These are phyloP conservation scores for Aspergillus sp. DNA, from an alignment of 2,329 filamentous ascomycete species.

Conservation along the genomic window DNA sequence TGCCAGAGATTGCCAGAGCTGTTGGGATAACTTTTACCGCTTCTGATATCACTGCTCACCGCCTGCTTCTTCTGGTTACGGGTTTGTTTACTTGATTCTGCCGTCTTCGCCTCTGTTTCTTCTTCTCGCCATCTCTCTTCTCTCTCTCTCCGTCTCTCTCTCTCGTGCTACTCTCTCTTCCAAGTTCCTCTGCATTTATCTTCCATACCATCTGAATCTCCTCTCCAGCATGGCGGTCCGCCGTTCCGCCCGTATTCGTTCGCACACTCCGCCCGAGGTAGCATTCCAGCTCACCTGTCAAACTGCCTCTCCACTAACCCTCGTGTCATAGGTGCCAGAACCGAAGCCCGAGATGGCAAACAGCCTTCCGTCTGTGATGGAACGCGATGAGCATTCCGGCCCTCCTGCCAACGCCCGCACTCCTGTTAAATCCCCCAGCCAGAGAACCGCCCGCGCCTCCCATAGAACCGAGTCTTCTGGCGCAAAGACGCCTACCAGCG, in stretches of 20 bases:
- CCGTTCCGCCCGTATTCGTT: conserved; percentile 33
- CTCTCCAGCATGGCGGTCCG: conserved; percentile 26
- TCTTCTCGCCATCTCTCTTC: not conserved
- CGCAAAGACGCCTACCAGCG: conserved; percentile 37
- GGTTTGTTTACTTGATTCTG: conserved; percentile 1
- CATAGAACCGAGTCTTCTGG: conserved; percentile 14
- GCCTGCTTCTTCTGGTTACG: conserved; percentile 1
- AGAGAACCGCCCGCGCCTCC: conserved; percentile 23
- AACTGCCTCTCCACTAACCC: conserved; percentile 4
- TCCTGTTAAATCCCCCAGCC: conserved; percentile 13
- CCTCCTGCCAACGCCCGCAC: conserved; percentile 16
- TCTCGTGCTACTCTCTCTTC: not conserved
- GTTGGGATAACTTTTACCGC: no score
- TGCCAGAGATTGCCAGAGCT: not conserved
- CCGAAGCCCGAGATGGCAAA: conserved; percentile 12
- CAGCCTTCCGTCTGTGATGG: conserved; percentile 37
- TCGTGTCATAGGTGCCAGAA: conserved; percentile 11
- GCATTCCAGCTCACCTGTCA: not conserved
- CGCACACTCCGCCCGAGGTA: conserved; percentile 27
- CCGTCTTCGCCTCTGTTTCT: conserved; percentile 1
- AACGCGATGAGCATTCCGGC: conserved; percentile 37
- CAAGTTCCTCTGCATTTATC: not conserved
- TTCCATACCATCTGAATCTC: conserved; percentile 1
- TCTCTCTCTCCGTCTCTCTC: not conserved
- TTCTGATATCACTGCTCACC: conserved; percentile 1